Evolutionary conservation across 805 yeast genomes (phyloP).

Genomic region (Yarrowia phangngaensis): DNA sequence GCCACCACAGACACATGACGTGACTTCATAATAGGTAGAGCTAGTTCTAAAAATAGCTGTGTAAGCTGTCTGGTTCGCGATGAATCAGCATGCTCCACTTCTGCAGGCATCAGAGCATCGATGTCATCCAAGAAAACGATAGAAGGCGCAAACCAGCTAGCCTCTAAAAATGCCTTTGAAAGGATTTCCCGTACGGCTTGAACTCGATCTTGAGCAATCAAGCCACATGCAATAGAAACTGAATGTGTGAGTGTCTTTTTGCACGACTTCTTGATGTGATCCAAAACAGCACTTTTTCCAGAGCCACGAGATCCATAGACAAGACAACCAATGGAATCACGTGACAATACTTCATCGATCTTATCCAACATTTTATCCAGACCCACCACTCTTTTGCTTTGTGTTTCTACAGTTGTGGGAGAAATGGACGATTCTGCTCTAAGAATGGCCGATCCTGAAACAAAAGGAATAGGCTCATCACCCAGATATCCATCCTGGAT

Average conservation of each 20-base stretch:
- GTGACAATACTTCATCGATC: slow-evolving; percentile 43
- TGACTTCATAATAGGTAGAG: slow-evolving; percentile 41
- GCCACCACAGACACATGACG: slow-evolving; percentile 57
- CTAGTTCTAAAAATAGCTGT: slow-evolving; percentile 52
- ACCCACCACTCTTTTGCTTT: slow-evolving; percentile 49
- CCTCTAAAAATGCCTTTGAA: slow-evolving; percentile 47
- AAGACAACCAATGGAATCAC: slow-evolving; percentile 54
- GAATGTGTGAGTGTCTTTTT: slow-evolving; percentile 39
- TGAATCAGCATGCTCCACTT: slow-evolving; percentile 57
- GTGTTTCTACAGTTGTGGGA: neutral
- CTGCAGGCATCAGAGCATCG: slow-evolving; percentile 68
- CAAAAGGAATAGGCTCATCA: slow-evolving; percentile 25
- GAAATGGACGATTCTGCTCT: slow-evolving; percentile 42
- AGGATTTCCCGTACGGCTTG: slow-evolving; percentile 34
- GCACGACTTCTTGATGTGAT: slow-evolving; percentile 38
- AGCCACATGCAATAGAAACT: slow-evolving; percentile 53
- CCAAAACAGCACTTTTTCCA: slow-evolving; percentile 65
- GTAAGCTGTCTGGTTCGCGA: slow-evolving; percentile 60
- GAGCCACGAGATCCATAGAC: slow-evolving; percentile 74
- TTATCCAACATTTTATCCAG: slow-evolving; percentile 47
- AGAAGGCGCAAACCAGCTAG: slow-evolving; percentile 76
- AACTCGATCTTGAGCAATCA: slow-evolving; percentile 44
- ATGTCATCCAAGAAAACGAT: slow-evolving; percentile 72
- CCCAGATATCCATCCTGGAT: slow-evolving; percentile 24
- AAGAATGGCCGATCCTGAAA: slow-evolving; percentile 36